Evolutionary conservation across 441 rosid species (phyloP).

Genomic region (Pelargonium fulgidum): DNA sequence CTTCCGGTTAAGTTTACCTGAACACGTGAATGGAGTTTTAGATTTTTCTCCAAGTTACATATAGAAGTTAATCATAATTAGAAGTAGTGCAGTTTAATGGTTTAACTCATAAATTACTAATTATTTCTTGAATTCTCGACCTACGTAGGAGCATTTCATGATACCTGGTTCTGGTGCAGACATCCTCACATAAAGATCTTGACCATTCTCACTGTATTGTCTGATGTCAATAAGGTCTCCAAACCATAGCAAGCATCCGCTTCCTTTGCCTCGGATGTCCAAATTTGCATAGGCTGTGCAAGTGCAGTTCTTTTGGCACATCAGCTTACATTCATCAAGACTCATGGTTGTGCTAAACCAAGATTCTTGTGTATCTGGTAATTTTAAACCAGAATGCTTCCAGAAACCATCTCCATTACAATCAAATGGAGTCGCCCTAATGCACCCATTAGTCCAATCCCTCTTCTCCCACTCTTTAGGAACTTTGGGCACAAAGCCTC

Average conservation of each 20-base stretch:
- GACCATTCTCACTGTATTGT: conserved; percentile 40
- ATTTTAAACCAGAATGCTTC: conserved; percentile 42
- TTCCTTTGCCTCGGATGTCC: conserved; percentile 40
- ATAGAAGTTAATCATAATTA: neutral
- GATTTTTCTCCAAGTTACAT: no score
- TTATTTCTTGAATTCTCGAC: no score
- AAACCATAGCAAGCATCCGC: conserved; percentile 69
- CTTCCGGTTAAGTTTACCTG: neutral
- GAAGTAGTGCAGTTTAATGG: neutral
- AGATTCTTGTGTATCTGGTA: conserved; percentile 51
- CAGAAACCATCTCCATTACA: conserved; percentile 50
- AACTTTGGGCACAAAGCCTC: conserved; percentile 25
- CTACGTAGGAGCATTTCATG: no score
- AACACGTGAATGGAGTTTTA: no score
- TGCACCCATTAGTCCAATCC: conserved; percentile 74
- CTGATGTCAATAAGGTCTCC: conserved; percentile 48
- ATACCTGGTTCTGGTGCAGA: conserved; percentile 53
- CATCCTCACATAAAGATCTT: conserved; percentile 49
- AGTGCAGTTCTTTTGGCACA: conserved; percentile 52
- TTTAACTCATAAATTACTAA: neutral
- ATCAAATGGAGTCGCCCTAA: conserved; percentile 38
- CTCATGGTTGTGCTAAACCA: conserved; percentile 39
- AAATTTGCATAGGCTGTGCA: conserved; percentile 58
- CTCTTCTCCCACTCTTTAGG: conserved; percentile 46
- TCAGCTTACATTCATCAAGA: conserved; percentile 40